Evolutionary conservation across 768 basidiomycete genomes (phyloP), one percentile per base, ranked within the genome.

Genomic region (Suillus fuscotomentosus): DNA sequence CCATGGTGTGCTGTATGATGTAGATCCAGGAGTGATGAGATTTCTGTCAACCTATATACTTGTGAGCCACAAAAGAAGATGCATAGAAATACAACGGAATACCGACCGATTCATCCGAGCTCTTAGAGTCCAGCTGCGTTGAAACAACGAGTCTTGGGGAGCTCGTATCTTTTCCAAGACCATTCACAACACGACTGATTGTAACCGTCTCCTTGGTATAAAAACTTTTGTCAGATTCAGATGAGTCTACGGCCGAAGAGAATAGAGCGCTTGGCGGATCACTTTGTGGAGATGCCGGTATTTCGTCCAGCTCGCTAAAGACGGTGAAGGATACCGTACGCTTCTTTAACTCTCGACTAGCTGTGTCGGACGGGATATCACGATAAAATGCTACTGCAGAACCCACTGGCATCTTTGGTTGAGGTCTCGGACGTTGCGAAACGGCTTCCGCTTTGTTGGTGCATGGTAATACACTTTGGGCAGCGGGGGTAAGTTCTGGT

Each of bases 321-420:
- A 94, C 90, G 55, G 88, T 91, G 77, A 95, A 95, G 66, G 84
- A 87, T 63, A 93, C 89, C 11, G 80, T 67, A 17, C 80, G 72
- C 61, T 81, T 72, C 62, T 81, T 83, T 5, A 81, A 68, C 68
- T 86, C 83, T 43, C 77, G 77, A 63, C 79, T 80, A 39, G 83
- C 79, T 17, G 76, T 73, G 62, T 87, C 84, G 43, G 86, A 81
- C 39, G 82, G 81, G 8, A 85, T 85, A 71, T 87, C 84, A 45
- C 89, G 88, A 73, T 88, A 88, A 75, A 91, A 90, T 42, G 87
- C 90, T 61, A 92, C 88, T 48, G 82, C 83, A 54, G 88, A 86
- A 24, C 90, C 90, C 60, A 78, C 84, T 57, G 90, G 89, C 83
- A 91, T 85, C 73, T 87, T 91, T 5, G 87, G 87, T 66, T 87